A percentile compares a stretch with the other conserved stretches of the same genome.
Evolutionary conservation across 73 alveolate genomes (phyloP).

Genomic region (Paraurostyla sp.): DNA sequence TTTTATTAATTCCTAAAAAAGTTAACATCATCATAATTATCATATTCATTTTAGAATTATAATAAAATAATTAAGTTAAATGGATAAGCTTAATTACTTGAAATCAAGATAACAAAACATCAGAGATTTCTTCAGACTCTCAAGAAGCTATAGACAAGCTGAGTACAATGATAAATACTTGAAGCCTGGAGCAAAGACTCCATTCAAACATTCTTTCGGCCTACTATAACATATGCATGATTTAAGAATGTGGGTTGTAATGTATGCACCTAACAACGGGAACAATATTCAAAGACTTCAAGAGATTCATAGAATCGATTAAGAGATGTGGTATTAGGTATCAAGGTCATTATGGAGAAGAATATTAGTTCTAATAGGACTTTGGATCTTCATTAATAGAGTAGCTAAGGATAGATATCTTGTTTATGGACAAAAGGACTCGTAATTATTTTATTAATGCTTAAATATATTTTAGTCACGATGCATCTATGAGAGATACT

Average conservation of each 20-base stretch:
- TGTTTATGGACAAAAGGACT: slow-evolving; percentile 6
- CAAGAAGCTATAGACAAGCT: slow-evolving; percentile 14
- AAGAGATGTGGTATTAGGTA: slow-evolving; percentile 57
- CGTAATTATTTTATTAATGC: not conserved
- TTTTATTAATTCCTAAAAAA: not conserved
- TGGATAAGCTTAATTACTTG: slow-evolving; percentile 43
- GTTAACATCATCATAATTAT: too few relatives aligned
- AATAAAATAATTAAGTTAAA: not conserved
- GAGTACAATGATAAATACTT: not conserved
- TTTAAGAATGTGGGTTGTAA: slow-evolving; percentile 66
- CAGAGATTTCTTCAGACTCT: not conserved
- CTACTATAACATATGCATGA: slow-evolving; percentile 65
- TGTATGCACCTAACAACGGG: slow-evolving; percentile 58
- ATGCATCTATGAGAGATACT: slow-evolving; percentile 38
- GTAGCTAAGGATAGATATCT: slow-evolving; percentile 6
- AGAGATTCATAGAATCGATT: slow-evolving; percentile 54
- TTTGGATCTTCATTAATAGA: slow-evolving; percentile 51
- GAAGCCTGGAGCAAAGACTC: slow-evolving; percentile 19
- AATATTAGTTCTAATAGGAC: not conserved
- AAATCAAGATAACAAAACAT: not conserved
- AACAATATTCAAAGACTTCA: slow-evolving; percentile 52
- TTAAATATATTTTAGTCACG: slow-evolving; percentile 37
- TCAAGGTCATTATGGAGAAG: slow-evolving; percentile 64
- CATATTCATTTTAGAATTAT: too few relatives aligned
- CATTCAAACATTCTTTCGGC: slow-evolving; percentile 58